Conservation (phyloP, 2,329 filamentous ascomycete species). For the Ceratocystis eucalypticola region DNA sequence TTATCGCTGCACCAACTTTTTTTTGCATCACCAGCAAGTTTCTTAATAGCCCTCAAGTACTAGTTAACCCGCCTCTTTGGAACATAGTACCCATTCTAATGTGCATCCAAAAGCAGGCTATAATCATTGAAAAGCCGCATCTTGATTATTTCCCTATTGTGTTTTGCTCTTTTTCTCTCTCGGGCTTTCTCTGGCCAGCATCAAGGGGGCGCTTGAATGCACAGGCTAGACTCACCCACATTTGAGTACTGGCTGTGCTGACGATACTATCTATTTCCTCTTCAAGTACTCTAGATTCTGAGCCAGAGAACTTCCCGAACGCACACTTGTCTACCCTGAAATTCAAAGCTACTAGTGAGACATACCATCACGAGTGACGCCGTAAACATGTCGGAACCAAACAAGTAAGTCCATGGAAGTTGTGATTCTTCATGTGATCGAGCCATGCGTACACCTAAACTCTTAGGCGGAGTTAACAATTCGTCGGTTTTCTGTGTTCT, state of each 20-base stretch:
- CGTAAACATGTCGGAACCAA: neutral
- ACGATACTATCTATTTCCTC: neutral
- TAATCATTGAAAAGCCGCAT: neutral
- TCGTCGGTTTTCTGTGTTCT: neutral
- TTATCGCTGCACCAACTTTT: conserved; percentile 1
- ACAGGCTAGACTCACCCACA: neutral
- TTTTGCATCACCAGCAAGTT: neutral
- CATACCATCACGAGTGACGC: neutral
- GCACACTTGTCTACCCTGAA: neutral
- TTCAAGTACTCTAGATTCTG: neutral
- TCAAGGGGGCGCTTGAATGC: neutral
- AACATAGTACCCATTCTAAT: neutral
- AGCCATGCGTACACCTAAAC: neutral
- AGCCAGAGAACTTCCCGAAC: neutral
- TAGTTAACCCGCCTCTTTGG: neutral
- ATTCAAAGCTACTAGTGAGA: neutral
- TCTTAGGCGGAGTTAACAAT: conserved; percentile 3
- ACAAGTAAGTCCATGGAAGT: conserved; percentile 1
- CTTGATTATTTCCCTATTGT: neutral
- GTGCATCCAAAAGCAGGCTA: neutral
- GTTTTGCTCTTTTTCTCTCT: neutral
- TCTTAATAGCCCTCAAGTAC: neutral
- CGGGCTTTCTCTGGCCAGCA: neutral
- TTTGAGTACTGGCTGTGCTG: neutral
- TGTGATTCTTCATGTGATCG: neutral